A percentile compares a stretch with the other conserved stretches of the same genome.
These are phyloP conservation scores for Rhinocladiella mackenziei DNA, from an alignment of 2,329 filamentous ascomycete genomes.

Conservation along the genomic window DNA sequence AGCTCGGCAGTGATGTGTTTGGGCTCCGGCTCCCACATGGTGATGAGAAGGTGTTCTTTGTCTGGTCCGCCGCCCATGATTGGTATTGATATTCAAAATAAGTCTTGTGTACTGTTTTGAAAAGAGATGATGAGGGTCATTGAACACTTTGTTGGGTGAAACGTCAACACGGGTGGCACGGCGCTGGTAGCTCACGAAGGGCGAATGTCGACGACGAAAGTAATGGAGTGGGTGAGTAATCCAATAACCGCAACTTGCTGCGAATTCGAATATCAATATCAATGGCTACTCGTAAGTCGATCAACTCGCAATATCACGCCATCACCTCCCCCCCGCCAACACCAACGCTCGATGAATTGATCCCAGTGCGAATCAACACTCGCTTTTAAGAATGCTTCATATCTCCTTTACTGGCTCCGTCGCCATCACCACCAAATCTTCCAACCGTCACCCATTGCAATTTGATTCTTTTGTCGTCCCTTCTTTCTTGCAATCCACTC, in stretches of 20 bases:
- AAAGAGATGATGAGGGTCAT: not conserved
- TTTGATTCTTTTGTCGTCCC: conserved; percentile 45
- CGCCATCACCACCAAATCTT: conserved; percentile 44
- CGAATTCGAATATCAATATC: too few species aligned
- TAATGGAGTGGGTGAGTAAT: too few species aligned
- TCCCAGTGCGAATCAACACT: too few species aligned
- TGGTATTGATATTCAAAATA: conserved; percentile 2
- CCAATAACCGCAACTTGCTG: too few species aligned
- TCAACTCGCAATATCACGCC: too few species aligned
- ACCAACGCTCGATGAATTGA: too few species aligned
- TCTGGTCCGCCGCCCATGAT: conserved; percentile 46
- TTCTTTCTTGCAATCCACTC: conserved; percentile 39
- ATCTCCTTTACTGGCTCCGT: conserved; percentile 6
- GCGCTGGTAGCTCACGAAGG: too few species aligned
- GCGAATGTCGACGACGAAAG: too few species aligned
- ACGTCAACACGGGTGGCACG: too few species aligned
- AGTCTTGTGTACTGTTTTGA: not conserved
- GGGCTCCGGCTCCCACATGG: conserved; percentile 44
- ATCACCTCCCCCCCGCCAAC: not conserved
- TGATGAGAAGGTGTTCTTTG: conserved; percentile 42
- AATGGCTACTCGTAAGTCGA: too few species aligned
- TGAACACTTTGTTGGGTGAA: too few species aligned
- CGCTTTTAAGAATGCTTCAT: conserved; percentile 6
- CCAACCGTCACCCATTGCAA: conserved; percentile 52
- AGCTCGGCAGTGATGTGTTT: conserved; percentile 38